Conservation (phyloP, 2,329 filamentous ascomycete genomes). For the Hypomyces perniciosus region DNA sequence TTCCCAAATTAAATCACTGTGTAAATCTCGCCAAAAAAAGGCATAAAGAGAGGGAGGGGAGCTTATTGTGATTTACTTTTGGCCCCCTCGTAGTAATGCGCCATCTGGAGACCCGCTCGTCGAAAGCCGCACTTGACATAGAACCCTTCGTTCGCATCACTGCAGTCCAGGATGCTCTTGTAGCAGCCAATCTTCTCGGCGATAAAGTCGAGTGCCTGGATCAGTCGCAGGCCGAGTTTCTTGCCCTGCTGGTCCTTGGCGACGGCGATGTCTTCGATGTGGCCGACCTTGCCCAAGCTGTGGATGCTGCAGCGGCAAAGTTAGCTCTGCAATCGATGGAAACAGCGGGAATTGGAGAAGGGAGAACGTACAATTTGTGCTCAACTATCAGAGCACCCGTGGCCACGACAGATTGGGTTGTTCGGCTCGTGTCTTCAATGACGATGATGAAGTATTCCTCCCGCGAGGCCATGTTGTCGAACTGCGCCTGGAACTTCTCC, state of each 20-base stretch:
- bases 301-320: conserved; percentile 55
- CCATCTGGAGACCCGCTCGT: conserved; percentile 90
- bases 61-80: conserved; percentile 39
- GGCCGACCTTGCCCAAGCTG: conserved; percentile 74
- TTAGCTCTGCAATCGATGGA: conserved; percentile 13
- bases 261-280: conserved; percentile 97
- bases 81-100: conserved; percentile 74
- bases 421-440: conserved; percentile 62
- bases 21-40: background rate
- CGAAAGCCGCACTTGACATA: conserved; percentile 97
- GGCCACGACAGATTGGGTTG: conserved; percentile 66
- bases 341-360: background rate
- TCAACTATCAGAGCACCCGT: conserved; percentile 88
- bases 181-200: conserved; percentile 89
- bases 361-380: conserved; percentile 71
- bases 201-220: conserved; percentile 86
- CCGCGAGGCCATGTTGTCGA: conserved; percentile 70
- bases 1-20: background rate
- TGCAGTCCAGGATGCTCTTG: conserved; percentile 95
- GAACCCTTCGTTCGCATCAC: conserved; percentile 92
- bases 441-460: conserved; percentile 82
- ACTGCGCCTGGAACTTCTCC: conserved; percentile 70
- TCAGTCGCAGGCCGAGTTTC: conserved; percentile 87
- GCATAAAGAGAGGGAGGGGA: background rate
- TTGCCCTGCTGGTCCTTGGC: conserved; percentile 94